phyloP scores from a whole-genome alignment of 139 green algal species.

The Closterium sp. region DNA sequence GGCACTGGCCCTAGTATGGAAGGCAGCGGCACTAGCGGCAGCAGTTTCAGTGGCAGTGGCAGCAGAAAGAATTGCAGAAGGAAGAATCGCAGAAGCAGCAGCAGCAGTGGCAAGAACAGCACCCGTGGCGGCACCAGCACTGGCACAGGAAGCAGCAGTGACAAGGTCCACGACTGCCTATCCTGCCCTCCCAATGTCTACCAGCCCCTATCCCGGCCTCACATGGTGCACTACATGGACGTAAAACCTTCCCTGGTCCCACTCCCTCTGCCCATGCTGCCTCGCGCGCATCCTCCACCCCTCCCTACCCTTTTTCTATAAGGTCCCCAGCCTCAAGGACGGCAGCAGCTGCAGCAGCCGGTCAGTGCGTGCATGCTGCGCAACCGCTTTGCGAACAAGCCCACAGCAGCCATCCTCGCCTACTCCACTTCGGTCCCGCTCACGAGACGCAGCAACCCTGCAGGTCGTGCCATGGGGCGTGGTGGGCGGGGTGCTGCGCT shows the following conservation, averaged over 20 bases:
- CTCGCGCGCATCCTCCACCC: neutral
- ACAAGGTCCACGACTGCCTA: no score
- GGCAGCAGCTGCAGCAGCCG: neutral
- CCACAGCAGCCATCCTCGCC: neutral
- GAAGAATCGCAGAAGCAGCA: neutral
- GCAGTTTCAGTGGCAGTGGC: neutral
- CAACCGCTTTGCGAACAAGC: neutral
- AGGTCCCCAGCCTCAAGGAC: neutral
- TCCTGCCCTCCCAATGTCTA: neutral
- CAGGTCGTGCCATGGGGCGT: no score
- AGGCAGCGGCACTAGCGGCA: neutral
- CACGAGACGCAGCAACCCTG: neutral
- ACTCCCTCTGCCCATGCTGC: neutral
- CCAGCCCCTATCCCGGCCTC: neutral
- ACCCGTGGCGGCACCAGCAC: neutral
- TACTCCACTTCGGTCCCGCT: neutral
- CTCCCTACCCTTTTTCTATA: neutral
- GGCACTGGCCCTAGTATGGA: neutral
- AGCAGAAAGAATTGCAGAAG: no score
- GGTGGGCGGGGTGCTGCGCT: no score
- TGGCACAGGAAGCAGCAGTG: neutral
- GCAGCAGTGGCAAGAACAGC: neutral
- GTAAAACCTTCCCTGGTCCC: neutral
- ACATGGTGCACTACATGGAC: neutral
- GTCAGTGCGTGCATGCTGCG: neutral